phyloP scores from a whole-genome alignment of 73 alveolate genomes.

The Uronychia binucleata region DNA sequence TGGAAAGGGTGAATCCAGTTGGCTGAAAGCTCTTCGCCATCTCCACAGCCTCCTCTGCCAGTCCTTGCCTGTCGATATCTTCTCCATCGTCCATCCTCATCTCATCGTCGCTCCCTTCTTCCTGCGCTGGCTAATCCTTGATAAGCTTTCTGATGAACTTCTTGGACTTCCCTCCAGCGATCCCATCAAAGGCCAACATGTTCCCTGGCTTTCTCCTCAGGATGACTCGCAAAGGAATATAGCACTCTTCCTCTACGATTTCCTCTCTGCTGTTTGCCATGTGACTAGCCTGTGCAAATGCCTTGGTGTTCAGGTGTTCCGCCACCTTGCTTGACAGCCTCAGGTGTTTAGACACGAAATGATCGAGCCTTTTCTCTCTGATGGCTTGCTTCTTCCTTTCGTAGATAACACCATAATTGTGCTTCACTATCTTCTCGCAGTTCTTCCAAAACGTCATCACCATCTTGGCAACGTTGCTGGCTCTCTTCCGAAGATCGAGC shows the following conservation, averaged over 20 bases:
- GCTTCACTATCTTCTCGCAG: conserved; percentile 85
- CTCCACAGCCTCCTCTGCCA: conserved; percentile 74
- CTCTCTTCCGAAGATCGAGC: conserved; percentile 50
- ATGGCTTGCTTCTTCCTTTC: conserved; percentile 78
- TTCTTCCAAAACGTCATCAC: conserved; percentile 85
- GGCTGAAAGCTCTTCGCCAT: conserved; percentile 83
- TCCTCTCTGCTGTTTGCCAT: conserved; percentile 57
- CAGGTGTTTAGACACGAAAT: conserved; percentile 78
- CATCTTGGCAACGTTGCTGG: conserved; percentile 67
- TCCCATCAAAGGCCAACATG: neutral
- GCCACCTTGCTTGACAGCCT: conserved; percentile 91
- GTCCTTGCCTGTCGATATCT: neutral
- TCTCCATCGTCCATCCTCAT: neutral
- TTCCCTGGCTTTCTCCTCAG: conserved; percentile 3
- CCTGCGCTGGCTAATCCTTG: neutral
- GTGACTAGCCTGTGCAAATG: conserved; percentile 22
- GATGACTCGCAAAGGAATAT: conserved; percentile 38
- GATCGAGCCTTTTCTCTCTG: conserved; percentile 81
- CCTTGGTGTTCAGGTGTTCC: conserved; percentile 58
- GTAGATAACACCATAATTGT: conserved; percentile 75
- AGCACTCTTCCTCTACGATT: conserved; percentile 59
- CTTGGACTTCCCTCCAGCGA: neutral
- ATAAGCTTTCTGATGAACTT: neutral
- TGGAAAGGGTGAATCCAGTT: conserved; percentile 66
- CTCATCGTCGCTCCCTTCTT: neutral